These are phyloP conservation scores for Alternaria conjuncta DNA, from an alignment of 2,329 filamentous ascomycete genomes.

Conservation along the genomic window DNA sequence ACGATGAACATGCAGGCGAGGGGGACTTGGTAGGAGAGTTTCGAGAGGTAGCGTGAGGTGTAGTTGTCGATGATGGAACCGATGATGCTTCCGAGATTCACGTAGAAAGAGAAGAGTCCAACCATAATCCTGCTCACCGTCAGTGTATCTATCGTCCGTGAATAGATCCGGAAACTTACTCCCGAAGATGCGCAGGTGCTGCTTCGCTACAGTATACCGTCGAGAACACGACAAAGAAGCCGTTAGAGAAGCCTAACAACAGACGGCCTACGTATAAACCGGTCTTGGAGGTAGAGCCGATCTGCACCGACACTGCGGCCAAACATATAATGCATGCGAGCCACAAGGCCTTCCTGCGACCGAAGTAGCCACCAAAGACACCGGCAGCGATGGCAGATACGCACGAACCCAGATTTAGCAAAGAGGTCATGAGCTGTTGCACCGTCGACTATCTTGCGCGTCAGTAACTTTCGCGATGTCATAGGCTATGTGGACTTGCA, in stretches of 20 bases:
- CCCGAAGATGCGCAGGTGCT: slow-evolving; percentile 41
- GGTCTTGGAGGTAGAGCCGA: slow-evolving; percentile 18
- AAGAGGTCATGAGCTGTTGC: slow-evolving; percentile 61
- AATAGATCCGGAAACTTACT: slow-evolving; percentile 3
- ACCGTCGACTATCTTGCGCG: slow-evolving; percentile 50
- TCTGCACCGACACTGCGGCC: slow-evolving; percentile 43
- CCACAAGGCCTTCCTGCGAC: slow-evolving; percentile 57
- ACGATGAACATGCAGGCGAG: slow-evolving; percentile 61
- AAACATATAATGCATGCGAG: slow-evolving; percentile 56
- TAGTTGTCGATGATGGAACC: slow-evolving; percentile 49
- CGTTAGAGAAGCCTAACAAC: slow-evolving; percentile 36
- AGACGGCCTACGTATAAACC: slow-evolving; percentile 55
- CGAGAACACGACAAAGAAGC: slow-evolving; percentile 62
- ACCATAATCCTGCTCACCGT: slow-evolving; percentile 52
- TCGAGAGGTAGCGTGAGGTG: slow-evolving; percentile 26
- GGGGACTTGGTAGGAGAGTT: slow-evolving; percentile 52
- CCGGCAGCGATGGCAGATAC: slow-evolving; percentile 58
- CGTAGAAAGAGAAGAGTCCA: slow-evolving; percentile 56
- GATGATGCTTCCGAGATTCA: slow-evolving; percentile 57
- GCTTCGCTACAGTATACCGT: slow-evolving; percentile 58
- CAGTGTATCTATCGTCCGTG: background rate
- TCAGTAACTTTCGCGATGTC: background rate
- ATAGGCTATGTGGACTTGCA: slow-evolving; percentile 27
- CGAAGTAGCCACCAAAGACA: slow-evolving; percentile 56
- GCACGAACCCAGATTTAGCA: slow-evolving; percentile 60